A percentile compares a stretch with the other conserved stretches of the same genome.
Evolutionary conservation across 768 basidiomycete species (phyloP).

Genomic region (Stropharia rugosoannulata): DNA sequence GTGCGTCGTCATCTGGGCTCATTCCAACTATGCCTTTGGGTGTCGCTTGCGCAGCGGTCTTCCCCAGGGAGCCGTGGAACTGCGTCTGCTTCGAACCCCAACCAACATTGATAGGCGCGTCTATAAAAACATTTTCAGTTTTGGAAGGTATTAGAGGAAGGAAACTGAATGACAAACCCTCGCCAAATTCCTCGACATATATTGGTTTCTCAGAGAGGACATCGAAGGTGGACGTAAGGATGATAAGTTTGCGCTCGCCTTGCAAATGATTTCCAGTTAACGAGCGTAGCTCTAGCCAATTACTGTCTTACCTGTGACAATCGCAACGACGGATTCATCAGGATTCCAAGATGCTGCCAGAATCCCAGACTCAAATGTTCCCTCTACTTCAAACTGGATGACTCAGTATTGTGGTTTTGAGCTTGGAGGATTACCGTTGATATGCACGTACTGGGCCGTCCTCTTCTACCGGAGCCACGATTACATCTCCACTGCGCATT

Average conservation of each 20-base stretch:
- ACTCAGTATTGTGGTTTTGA: constrained; percentile 4
- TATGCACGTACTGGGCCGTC: constrained; percentile 37
- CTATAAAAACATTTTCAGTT: constrained; percentile 34
- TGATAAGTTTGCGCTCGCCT: constrained; percentile 78
- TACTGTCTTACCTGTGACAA: constrained; percentile 66
- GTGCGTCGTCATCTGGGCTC: constrained; percentile 69
- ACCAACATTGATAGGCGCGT: constrained; percentile 91
- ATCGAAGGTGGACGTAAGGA: constrained; percentile 90
- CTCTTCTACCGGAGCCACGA: constrained; percentile 57
- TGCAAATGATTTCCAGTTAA: neutral
- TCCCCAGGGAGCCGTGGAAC: constrained; percentile 95
- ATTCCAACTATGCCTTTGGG: constrained; percentile 39
- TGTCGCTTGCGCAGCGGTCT: constrained; percentile 67
- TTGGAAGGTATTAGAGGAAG: constrained; percentile 8
- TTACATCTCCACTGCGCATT: constrained; percentile 81
- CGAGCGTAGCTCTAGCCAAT: neutral
- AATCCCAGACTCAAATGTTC: constrained; percentile 84
- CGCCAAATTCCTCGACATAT: constrained; percentile 77
- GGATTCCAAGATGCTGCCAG: constrained; percentile 86
- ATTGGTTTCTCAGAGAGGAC: constrained; percentile 79
- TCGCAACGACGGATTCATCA: constrained; percentile 82
- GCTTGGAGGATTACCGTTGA: neutral
- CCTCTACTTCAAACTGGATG: constrained; percentile 73
- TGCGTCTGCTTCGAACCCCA: constrained; percentile 98
- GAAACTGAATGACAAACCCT: constrained; percentile 47